Base-by-base conservation (phyloP, 1,284 basidiomycete species). In the Boletus sp. region DNA sequence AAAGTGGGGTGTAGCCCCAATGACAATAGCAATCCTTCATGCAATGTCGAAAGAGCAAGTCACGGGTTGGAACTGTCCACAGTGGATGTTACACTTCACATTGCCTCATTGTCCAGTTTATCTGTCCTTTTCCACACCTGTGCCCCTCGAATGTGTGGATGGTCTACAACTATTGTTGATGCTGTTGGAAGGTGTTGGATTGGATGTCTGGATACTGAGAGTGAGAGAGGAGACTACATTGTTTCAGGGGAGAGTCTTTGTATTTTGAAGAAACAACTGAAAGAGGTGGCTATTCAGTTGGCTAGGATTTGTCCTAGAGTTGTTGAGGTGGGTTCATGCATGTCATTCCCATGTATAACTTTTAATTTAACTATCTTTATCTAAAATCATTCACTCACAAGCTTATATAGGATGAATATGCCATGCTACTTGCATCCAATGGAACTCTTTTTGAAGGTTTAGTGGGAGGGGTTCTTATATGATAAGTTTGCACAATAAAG, bases 111-210 rank as follows among this genome's bases (percentile, higher is more conserved):
- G n/a, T 74, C 74, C 51, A 81, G 81, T 13, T 74, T 93, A 21
- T 67, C 64, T 11, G 74, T 77, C 17, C 73, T 91, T 30, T 79
- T 90, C 17, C 71, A 76, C 30, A 80, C 77, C 37, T 90, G 89
- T 67, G 67, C 77, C 7, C 80, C 81, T 16, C 80, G 88, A 54
- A 85, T 91, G 49, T 65, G 75, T 30, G 73, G 77, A 27, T 91
- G 89, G 90, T 86, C 83, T 60, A 81, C 81, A 19, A 81, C 80
- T 1, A 85, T 92, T 52, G 64, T 90, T 43, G 84, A 87, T 68
- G 86, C 78, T 6, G 71, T 90, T 47, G 83, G 80, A 30, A 81
- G 83, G 61, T 88, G 86, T 65, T 92, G 90, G 89, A 83, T 89
- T 35, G 71, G 71, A 13, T 66, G 81, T 50, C 63, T 61, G 25